Conservation (phyloP, 768 basidiomycete species). For the Tricholoma matsutake region DNA sequence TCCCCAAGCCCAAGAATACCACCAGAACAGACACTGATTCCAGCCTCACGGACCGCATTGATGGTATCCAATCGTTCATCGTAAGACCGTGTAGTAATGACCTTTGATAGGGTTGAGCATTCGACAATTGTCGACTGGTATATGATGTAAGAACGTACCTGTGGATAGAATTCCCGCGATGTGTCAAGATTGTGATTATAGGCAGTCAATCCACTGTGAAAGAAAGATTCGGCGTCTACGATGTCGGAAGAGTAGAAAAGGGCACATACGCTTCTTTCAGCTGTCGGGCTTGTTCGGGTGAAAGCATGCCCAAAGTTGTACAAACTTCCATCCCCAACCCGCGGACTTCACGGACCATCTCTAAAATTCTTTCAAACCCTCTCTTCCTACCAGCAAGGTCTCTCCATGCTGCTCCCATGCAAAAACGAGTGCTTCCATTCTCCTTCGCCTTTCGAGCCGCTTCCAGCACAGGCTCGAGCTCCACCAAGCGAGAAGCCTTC, state of each 20-base stretch:
- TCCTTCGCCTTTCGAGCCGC: slow-evolving; percentile 93
- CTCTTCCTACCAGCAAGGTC: slow-evolving; percentile 90
- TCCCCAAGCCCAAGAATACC: slow-evolving; percentile 96
- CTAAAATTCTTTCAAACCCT: slow-evolving; percentile 88
- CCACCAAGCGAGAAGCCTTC: slow-evolving; percentile 81
- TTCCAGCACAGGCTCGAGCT: slow-evolving; percentile 88
- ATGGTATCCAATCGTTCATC: slow-evolving; percentile 93
- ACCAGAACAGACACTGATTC: slow-evolving; percentile 96
- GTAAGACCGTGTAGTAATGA: slow-evolving; percentile 92
- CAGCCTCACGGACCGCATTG: slow-evolving; percentile 85
- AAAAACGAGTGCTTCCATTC: slow-evolving; percentile 96
- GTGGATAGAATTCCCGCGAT: slow-evolving; percentile 93
- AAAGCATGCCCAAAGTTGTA: slow-evolving; percentile 96
- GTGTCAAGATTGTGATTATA: slow-evolving; percentile 99
- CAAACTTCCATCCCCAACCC: slow-evolving; percentile 99
- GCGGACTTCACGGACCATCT: slow-evolving; percentile 88
- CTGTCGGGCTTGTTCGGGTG: slow-evolving; percentile 86
- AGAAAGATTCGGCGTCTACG: slow-evolving; percentile 5
- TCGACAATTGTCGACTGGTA: neutral
- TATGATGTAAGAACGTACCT: slow-evolving; percentile 42
- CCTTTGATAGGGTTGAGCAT: slow-evolving; percentile 40
- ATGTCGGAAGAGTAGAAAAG: neutral
- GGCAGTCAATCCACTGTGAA: slow-evolving; percentile 79
- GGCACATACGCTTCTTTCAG: slow-evolving; percentile 87
- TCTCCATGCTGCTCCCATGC: slow-evolving; percentile 99